Conservation (phyloP, 768 basidiomycete genomes). For the Lepiota venenata region DNA sequence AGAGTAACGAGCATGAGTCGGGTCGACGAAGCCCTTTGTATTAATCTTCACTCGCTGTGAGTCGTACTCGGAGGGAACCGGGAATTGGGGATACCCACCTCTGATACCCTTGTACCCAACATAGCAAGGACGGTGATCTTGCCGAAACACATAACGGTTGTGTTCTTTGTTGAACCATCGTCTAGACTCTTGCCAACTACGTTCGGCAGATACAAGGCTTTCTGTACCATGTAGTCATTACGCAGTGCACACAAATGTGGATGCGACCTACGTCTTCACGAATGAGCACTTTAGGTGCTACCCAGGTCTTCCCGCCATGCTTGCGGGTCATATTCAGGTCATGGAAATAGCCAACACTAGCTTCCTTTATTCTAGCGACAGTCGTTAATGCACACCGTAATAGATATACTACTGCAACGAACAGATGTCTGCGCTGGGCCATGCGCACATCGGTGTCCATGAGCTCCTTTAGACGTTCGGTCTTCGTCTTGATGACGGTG, state of each 20-base stretch:
- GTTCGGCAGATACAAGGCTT: constrained; percentile 90
- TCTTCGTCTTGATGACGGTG: constrained; percentile 53
- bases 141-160: constrained; percentile 72
- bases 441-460: constrained; percentile 69
- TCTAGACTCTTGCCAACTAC: constrained; percentile 70
- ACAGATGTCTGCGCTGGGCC: constrained; percentile 67
- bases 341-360: constrained; percentile 82
- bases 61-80: background rate
- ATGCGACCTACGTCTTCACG: constrained; percentile 73
- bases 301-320: constrained; percentile 93
- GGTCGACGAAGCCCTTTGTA: constrained; percentile 62
- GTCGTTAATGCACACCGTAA: background rate
- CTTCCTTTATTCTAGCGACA: constrained; percentile 40
- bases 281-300: constrained; percentile 86
- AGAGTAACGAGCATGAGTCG: constrained; percentile 49
- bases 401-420: constrained; percentile 17
- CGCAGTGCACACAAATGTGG: background rate
- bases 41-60: constrained; percentile 54
- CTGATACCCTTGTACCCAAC: constrained; percentile 84
- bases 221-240: constrained; percentile 41
- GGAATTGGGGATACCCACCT: constrained; percentile 44
- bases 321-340: constrained; percentile 75
- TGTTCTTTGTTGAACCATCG: constrained; percentile 56
- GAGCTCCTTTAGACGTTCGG: constrained; percentile 62
- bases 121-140: constrained; percentile 79